Conservation (phyloP, 208 protist genomes). For the Wallacemonas sp. region DNA sequence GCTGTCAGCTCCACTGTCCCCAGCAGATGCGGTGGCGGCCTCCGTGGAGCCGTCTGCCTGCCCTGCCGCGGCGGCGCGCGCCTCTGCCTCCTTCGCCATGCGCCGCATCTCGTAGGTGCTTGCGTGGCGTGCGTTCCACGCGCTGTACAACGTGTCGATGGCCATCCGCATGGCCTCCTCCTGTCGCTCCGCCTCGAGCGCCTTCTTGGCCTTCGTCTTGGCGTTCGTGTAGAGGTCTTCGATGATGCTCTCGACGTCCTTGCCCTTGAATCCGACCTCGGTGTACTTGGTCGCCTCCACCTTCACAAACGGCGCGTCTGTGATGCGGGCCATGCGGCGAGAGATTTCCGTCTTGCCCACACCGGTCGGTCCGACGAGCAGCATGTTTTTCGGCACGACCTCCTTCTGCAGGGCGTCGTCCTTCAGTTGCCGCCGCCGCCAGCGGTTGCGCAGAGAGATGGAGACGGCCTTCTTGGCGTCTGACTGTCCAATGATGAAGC, state of each 20-base stretch:
- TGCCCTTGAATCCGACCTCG: slow-evolving; percentile 95
- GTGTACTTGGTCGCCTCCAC: slow-evolving; percentile 99
- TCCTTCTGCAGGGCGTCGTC: slow-evolving; percentile 75
- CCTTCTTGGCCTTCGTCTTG: slow-evolving; percentile 84
- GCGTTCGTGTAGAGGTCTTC: slow-evolving; percentile 93
- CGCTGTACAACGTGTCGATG: slow-evolving; percentile 72
- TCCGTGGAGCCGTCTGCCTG: slow-evolving; percentile 13
- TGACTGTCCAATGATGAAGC: slow-evolving; percentile 95
- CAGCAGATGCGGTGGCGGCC: neutral
- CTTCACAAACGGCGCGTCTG: slow-evolving; percentile 97
- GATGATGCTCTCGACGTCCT: slow-evolving; percentile 97
- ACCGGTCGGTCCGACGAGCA: slow-evolving; percentile 92
- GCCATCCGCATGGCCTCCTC: slow-evolving; percentile 76
- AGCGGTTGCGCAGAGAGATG: slow-evolving; percentile 96
- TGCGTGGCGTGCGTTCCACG: slow-evolving; percentile 49
- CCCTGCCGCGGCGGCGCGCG: slow-evolving; percentile 8
- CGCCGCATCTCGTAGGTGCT: slow-evolving; percentile 1
- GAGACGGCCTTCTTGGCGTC: slow-evolving; percentile 96
- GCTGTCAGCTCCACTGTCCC: slow-evolving; percentile 1
- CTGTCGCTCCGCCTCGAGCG: slow-evolving; percentile 61
- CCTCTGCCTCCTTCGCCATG: slow-evolving; percentile 6
- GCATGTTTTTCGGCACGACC: slow-evolving; percentile 94
- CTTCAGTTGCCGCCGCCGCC: slow-evolving; percentile 83
- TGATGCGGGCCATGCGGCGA: slow-evolving; percentile 95
- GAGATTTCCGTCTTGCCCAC: slow-evolving; percentile 96